phyloP scores from a whole-genome alignment of 176 grass and related monocot genomes.

The Oryza meyeriana region DNA sequence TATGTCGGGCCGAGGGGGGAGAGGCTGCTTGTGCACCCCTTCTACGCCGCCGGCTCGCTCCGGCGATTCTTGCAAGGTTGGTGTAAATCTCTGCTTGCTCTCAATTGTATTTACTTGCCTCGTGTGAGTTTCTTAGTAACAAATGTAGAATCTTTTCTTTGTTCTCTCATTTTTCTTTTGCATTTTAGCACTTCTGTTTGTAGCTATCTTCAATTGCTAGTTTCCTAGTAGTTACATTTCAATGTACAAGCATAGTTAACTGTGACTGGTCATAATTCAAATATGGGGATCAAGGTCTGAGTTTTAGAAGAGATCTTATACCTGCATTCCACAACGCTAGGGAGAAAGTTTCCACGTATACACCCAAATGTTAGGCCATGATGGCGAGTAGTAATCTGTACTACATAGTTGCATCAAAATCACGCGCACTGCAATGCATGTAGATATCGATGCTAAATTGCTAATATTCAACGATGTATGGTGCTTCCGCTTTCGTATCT shows the following conservation, averaged over 20 bases:
- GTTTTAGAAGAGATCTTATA: slow-evolving; percentile 12
- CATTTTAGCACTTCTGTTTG: not conserved
- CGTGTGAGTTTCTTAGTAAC: not conserved
- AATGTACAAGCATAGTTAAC: not conserved
- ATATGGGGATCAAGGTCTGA: not conserved
- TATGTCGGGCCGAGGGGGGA: slow-evolving; percentile 86
- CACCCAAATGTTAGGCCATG: not conserved
- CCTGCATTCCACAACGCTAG: not conserved
- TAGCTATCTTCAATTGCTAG: not conserved
- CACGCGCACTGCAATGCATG: not conserved
- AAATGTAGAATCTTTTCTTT: not conserved
- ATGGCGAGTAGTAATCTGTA: not conserved
- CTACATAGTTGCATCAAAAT: not conserved
- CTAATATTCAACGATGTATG: no score
- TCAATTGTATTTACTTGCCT: not conserved
- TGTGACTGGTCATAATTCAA: not conserved
- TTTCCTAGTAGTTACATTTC: no score
- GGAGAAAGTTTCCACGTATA: not conserved
- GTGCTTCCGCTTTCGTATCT: no score
- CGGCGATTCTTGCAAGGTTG: slow-evolving; percentile 66
- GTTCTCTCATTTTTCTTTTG: not conserved
- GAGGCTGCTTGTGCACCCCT: slow-evolving; percentile 88
- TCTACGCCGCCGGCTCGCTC: slow-evolving; percentile 88
- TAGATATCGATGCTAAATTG: no score
- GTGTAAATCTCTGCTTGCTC: not conserved